phyloP scores from a whole-genome alignment of 2,329 filamentous ascomycete species.

The Colletotrichum camelliae region DNA sequence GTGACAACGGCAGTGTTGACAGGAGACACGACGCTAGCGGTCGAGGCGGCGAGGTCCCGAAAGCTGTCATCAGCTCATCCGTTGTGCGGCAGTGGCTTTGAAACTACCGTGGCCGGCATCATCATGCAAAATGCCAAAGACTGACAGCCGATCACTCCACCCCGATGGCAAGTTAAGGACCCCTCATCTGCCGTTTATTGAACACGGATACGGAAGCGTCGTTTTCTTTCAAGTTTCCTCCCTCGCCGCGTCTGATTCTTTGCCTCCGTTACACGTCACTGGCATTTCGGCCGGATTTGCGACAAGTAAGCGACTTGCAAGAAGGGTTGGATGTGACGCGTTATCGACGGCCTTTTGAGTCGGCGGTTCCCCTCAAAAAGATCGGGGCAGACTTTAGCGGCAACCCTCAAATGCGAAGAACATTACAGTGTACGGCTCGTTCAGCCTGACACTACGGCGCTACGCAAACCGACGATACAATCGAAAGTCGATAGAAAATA shows the following conservation, averaged over 20 bases:
- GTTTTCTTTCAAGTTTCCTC: not conserved
- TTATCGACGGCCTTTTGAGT: not conserved
- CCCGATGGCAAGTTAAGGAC: not conserved
- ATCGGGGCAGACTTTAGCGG: not conserved
- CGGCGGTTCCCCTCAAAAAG: not conserved
- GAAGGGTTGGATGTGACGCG: not conserved
- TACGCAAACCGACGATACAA: not conserved
- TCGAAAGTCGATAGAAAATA: not conserved
- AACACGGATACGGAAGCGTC: not conserved
- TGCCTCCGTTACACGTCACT: slow-evolving; percentile 1
- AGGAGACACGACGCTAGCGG: not conserved
- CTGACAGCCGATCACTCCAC: not conserved
- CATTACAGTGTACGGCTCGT: not conserved
- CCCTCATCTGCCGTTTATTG: not conserved
- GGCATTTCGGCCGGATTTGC: not conserved
- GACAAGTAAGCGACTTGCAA: not conserved
- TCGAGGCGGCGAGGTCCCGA: not conserved
- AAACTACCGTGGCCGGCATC: slow-evolving; percentile 5
- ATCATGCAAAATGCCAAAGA: not conserved
- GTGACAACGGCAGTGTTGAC: not conserved
- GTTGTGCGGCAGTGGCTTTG: not conserved
- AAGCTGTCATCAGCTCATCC: not conserved
- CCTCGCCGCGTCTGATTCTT: not conserved
- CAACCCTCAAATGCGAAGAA: not conserved
- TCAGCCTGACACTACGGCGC: not conserved